Evolutionary conservation across 805 yeast species (phyloP).

Genomic region (Scheffersomyces ergatensis): DNA sequence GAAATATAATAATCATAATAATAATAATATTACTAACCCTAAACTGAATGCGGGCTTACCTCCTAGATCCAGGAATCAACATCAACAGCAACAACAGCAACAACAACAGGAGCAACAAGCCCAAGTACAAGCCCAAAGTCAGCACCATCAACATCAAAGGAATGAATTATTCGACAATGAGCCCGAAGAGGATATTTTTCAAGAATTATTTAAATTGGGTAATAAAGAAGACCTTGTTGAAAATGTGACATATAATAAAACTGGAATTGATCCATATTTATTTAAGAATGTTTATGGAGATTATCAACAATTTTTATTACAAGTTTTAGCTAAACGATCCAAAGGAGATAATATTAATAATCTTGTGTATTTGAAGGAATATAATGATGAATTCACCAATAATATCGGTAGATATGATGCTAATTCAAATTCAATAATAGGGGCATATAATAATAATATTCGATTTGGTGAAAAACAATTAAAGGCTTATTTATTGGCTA

Average conservation of each 20-base stretch:
- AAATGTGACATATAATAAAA: not conserved
- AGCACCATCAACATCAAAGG: slow-evolving; percentile 3
- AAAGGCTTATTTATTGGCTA: slow-evolving; percentile 30
- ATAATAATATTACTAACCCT: too few species aligned
- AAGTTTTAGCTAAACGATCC: slow-evolving; percentile 3
- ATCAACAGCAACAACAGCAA: slow-evolving; percentile 3
- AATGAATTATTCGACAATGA: not conserved
- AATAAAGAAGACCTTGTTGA: slow-evolving; percentile 4
- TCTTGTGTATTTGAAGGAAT: slow-evolving; percentile 10
- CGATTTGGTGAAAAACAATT: slow-evolving; percentile 28
- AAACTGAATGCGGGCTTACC: not conserved
- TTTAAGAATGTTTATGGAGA: slow-evolving; percentile 9
- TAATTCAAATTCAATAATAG: not conserved
- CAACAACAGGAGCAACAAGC: slow-evolving; percentile 6
- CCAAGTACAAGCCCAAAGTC: slow-evolving; percentile 2
- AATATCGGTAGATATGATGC: slow-evolving; percentile 7
- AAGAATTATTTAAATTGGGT: slow-evolving; percentile 8
- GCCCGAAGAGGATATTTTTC: slow-evolving; percentile 7
- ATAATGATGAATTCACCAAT: slow-evolving; percentile 6
- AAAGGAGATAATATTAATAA: slow-evolving; percentile 5
- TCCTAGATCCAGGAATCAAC: not conserved
- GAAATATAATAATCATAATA: not conserved
- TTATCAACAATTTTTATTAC: slow-evolving; percentile 6
- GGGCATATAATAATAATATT: not conserved
- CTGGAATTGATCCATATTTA: slow-evolving; percentile 7